Conservation (phyloP, 2,329 filamentous ascomycete species). For the Juglanconis sp. region DNA sequence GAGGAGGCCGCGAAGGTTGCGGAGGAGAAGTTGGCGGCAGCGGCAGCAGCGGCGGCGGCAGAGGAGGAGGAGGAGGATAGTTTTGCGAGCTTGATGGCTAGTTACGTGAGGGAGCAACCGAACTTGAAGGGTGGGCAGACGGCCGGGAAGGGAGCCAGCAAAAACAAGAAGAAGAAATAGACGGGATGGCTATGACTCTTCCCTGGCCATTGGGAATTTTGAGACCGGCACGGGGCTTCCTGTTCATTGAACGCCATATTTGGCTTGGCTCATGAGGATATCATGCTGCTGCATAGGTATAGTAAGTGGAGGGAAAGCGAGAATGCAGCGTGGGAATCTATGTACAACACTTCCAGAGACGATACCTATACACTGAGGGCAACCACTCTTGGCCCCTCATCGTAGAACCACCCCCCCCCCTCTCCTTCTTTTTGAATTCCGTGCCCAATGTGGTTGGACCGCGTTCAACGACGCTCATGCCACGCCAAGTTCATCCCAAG, state of each 20-base stretch:
- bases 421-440: too few species aligned
- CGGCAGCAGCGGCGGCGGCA: conserved; percentile 20
- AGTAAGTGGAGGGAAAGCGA: conserved; percentile 48
- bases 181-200: not conserved
- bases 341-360: conserved; percentile 14
- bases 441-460: not conserved
- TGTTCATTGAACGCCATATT: not conserved
- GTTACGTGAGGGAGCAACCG: conserved; percentile 41
- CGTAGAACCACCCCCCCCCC: not conserved
- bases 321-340: conserved; percentile 29
- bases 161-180: conserved; percentile 19
- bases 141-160: conserved; percentile 12
- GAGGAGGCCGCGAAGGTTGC: conserved; percentile 1
- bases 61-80: conserved; percentile 27
- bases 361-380: conserved; percentile 5
- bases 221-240: not conserved
- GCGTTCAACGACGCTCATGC: conserved; percentile 7
- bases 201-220: not conserved
- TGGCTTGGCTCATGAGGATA: conserved; percentile 20
- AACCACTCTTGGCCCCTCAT: not conserved
- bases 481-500: conserved; percentile 27
- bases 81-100: conserved; percentile 50
- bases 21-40: conserved; percentile 25
- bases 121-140: conserved; percentile 34
- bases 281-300: conserved; percentile 15